Percentiles rank a stretch among this genome's conserved stretches.
phyloP scores from a whole-genome alignment of 2,329 filamentous ascomycete genomes.

The Phyllosticta citriasiana region DNA sequence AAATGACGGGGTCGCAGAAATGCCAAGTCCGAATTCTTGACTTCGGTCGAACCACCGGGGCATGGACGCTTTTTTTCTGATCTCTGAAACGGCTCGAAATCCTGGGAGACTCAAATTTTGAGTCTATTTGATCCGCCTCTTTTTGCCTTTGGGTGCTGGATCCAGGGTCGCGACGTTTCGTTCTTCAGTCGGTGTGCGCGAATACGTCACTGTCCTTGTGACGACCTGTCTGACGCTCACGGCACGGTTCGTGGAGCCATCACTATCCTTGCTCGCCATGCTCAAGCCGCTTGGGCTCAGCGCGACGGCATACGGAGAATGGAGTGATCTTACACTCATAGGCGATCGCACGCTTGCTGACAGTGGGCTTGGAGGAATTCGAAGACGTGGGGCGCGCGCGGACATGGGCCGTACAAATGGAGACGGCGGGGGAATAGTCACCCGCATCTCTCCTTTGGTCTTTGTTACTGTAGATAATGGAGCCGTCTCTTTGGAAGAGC shows the following conservation, averaged over 20 bases:
- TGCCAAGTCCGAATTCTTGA: not conserved
- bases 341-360: slow-evolving; percentile 52
- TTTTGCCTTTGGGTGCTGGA: slow-evolving; percentile 84
- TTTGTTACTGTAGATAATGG: slow-evolving; percentile 4
- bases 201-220: slow-evolving; percentile 90
- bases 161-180: slow-evolving; percentile 54
- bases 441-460: slow-evolving; percentile 16
- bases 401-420: slow-evolving; percentile 55
- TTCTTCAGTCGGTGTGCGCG: slow-evolving; percentile 39
- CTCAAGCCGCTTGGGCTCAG: slow-evolving; percentile 74
- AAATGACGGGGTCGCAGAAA: too few relatives aligned
- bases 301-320: slow-evolving; percentile 67
- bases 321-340: slow-evolving; percentile 48
- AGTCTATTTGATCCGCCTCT: slow-evolving; percentile 57
- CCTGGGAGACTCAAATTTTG: not conserved
- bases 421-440: slow-evolving; percentile 49
- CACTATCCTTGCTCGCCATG: slow-evolving; percentile 47
- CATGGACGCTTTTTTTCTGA: not conserved
- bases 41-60: not conserved
- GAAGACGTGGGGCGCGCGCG: slow-evolving; percentile 53
- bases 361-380: slow-evolving; percentile 68
- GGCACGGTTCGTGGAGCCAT: slow-evolving; percentile 45
- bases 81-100: not conserved
- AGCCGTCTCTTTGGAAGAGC: not conserved
- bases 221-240: slow-evolving; percentile 78